Evolutionary conservation across 257 asterid species (phyloP), one percentile per base, ranked within the genome.

Genomic region (Forsythia viridissima): DNA sequence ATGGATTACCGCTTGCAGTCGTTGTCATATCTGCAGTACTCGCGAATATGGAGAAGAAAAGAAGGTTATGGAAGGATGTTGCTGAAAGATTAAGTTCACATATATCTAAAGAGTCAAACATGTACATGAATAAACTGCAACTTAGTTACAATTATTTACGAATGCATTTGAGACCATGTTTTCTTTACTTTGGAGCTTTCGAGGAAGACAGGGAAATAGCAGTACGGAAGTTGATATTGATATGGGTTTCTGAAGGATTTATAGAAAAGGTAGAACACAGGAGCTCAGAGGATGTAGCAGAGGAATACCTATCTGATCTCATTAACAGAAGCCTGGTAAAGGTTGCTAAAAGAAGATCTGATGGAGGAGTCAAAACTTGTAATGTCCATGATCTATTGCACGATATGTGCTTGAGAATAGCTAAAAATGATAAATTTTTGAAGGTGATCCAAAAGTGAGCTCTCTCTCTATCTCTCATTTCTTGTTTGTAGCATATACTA

Each of bases 1-100:
- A 42, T 0, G 91, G 91, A 8, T 21, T 85, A 18, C 89, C 91
- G 18, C 84, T 87, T 42, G 76, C 82, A 1, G 82, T 88, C 8
- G 82, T 85, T 80, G 80, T 85, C 5, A 69, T 82, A 34, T 89
- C 88, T 55, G 86, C 74, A 61, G 51, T 79, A 8, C 71, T 79
- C 1, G 36, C 72, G 11, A 12, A 69, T 18, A 21, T 0, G 78
- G 38, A 41, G 21, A 66, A 46, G 65, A 76, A 55, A 10, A 73
- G 70, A 66, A 78, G 65, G 13, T 59, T 44, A 1, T 88, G 91
- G 89, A 41, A 61, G 63, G 40, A 68, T 6, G 85, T 85, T 44
- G 78, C 57, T 0, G 40, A 15, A 21, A 40, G 16, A 39, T 48
- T 88, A 34, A 40, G 77, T 34, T 44, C 82, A 4, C 59, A 73